Conservation (phyloP, 2,329 filamentous ascomycete species). For the Fulvia fulva region DNA sequence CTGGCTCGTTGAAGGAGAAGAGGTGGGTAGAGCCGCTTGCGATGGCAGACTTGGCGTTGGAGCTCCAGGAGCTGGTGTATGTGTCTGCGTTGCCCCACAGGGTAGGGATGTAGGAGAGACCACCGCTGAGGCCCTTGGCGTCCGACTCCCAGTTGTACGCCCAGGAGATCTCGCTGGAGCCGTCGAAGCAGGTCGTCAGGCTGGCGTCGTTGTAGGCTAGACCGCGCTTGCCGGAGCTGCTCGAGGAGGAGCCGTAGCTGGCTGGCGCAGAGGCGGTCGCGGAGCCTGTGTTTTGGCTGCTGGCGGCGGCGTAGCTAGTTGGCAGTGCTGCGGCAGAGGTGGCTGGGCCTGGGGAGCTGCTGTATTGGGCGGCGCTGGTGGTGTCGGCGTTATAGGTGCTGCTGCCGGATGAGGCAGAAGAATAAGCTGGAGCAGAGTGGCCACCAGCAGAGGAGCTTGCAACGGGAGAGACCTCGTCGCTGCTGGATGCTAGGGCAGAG, state of each 20-base stretch:
- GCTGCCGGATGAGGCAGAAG: constrained; percentile 12
- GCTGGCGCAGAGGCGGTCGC: constrained; percentile 19
- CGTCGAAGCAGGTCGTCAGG: constrained; percentile 51
- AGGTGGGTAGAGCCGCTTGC: constrained; percentile 53
- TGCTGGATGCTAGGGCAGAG: constrained; percentile 4
- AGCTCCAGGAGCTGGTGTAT: constrained; percentile 50
- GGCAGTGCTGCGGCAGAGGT: constrained; percentile 4
- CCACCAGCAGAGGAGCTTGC: constrained; percentile 4
- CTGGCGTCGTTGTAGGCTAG: constrained; percentile 61
- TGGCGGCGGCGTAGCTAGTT: constrained; percentile 1
- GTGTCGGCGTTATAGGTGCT: constrained; percentile 8
- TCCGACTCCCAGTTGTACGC: constrained; percentile 65
- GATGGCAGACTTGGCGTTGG: constrained; percentile 52
- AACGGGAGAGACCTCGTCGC: constrained; percentile 17
- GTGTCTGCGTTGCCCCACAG: constrained; percentile 47
- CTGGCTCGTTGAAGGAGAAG: constrained; percentile 70
- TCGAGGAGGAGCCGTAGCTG: constrained; percentile 14
- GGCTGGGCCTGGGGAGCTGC: constrained; percentile 6
- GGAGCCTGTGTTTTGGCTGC: constrained; percentile 12
- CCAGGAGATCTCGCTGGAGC: constrained; percentile 51
- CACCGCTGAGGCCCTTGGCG: constrained; percentile 38
- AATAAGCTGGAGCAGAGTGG: constrained; percentile 14
- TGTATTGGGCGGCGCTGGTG: not conserved
- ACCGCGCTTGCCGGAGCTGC: constrained; percentile 56
- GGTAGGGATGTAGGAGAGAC: constrained; percentile 62